A percentile compares a stretch with the other conserved stretches of the same genome.
phyloP scores from a whole-genome alignment of 305 asterid genomes.

The Fraxinus greggii region DNA sequence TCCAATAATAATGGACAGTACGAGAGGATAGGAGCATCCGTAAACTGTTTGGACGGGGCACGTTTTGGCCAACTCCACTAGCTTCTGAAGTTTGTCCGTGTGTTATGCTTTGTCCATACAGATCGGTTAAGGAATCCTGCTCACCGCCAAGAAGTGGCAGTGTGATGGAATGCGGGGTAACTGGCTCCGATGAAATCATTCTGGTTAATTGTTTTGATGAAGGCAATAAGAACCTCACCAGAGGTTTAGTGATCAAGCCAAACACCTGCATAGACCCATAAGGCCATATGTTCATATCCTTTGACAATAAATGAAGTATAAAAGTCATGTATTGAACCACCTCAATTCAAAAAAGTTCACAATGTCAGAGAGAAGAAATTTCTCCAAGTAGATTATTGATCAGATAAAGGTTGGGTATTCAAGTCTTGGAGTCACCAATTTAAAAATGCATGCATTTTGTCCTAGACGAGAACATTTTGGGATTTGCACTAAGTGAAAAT shows the following conservation, averaged over 20 bases:
- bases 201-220: constrained; percentile 45
- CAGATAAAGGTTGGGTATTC: neutral
- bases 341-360: neutral
- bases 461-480: neutral
- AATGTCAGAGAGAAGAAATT: neutral
- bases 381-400: neutral
- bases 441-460: neutral
- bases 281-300: neutral
- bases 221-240: constrained; percentile 60
- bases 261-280: constrained; percentile 56
- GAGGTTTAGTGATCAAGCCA: constrained; percentile 81
- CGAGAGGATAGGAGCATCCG: constrained; percentile 76
- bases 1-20: constrained; percentile 85
- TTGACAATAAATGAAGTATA: neutral
- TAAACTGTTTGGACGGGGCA: constrained; percentile 64
- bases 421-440: neutral
- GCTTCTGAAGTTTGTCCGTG: constrained; percentile 44
- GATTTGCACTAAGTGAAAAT: neutral
- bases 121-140: constrained; percentile 47
- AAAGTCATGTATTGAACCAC: neutral
- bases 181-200: constrained; percentile 60
- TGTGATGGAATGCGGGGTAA: constrained; percentile 50
- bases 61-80: constrained; percentile 25
- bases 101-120: constrained; percentile 23
- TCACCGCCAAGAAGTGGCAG: constrained; percentile 63